phyloP scores from a whole-genome alignment of 495 filamentous ascomycete species.

The Pyrenula massariospora region DNA sequence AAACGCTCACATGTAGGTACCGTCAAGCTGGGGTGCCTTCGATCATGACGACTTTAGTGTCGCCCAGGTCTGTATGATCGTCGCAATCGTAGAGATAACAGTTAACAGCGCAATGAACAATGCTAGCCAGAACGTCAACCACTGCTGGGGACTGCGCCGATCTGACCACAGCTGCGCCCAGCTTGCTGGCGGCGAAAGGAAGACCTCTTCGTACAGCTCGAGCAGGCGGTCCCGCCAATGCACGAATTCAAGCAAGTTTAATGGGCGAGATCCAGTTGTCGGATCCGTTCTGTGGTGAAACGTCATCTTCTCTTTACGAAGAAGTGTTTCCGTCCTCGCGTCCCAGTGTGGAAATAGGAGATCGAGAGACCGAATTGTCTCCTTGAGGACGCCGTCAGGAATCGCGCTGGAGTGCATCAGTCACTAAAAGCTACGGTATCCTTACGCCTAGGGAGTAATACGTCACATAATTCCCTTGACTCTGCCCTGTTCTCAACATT shows the following conservation, averaged over 20 bases:
- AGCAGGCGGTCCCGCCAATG: slow-evolving; percentile 6
- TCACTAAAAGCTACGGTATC: neutral
- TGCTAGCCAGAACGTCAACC: slow-evolving; percentile 7
- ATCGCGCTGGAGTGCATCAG: neutral
- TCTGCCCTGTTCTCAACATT: slow-evolving; percentile 1
- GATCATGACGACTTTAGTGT: slow-evolving; percentile 1
- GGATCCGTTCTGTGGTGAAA: neutral
- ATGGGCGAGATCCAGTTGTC: neutral
- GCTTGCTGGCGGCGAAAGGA: slow-evolving; percentile 5
- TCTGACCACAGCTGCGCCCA: slow-evolving; percentile 6
- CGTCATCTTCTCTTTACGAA: neutral
- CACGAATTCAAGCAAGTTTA: slow-evolving; percentile 3
- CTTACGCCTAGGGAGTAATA: neutral
- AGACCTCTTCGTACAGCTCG: slow-evolving; percentile 5
- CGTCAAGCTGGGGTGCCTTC: no score
- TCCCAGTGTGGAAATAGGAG: neutral
- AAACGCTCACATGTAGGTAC: no score
- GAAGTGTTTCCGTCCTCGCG: neutral
- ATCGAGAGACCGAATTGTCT: neutral
- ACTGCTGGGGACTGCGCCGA: slow-evolving; percentile 7
- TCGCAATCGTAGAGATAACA: slow-evolving; percentile 2
- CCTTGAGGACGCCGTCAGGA: neutral
- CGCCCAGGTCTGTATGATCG: slow-evolving; percentile 6
- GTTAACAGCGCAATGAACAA: slow-evolving; percentile 4
- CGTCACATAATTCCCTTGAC: neutral